Evolutionary conservation across 2,329 filamentous ascomycete species (phyloP), one percentile per base, ranked within the genome.

Genomic region (Monilinia aucupariae): DNA sequence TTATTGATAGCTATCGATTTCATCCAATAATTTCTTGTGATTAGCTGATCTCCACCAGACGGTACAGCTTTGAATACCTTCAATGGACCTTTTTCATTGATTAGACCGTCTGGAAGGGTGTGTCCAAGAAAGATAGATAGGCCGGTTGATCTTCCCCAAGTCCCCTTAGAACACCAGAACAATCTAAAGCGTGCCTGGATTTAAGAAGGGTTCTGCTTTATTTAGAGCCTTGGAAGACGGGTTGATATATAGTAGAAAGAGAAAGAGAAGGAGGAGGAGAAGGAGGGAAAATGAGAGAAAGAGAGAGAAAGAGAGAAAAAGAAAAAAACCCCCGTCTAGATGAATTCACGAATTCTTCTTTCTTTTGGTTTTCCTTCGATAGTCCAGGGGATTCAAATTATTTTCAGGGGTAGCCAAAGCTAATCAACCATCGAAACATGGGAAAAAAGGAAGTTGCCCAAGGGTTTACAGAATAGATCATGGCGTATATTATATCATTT

Each of bases 1-100:
- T 30, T 55, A 55, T 55, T 56, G 27, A 47, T 56, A 7, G 53
- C 53, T 56, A 56, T 56, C 53, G 53, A 56, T 47, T 47, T 25
- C 27, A 34, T 32, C 27, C 34, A 47, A 47, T 56, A 34, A 54
- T 45, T 45, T 56, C 27, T 25, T 56, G 34, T 56, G 53, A 34
- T 56, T 30, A 6, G 6, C 6, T 56, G 53, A 56, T 56, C 53
- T 34, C 34, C 41, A 56, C 47, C 3, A 47, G 47, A 34, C 41
- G 27, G 27, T 43, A 62, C 50, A 25, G 59, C 34, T 55, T 55
- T 30, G 15, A 39, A 49, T 62, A 37, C 49, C 25, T 50, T 43
- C 15, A 20, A 51, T 58, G 51, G 51, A 32, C 15, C 41, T 34
- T 48, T 39, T 8, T 39, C 32, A 34, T 56, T 56, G 22, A 49